Percentiles rank a stretch among this genome's conserved stretches.
These are phyloP conservation scores for Kokia cookei DNA, from an alignment of 441 rosid genomes.

Conservation along the genomic window DNA sequence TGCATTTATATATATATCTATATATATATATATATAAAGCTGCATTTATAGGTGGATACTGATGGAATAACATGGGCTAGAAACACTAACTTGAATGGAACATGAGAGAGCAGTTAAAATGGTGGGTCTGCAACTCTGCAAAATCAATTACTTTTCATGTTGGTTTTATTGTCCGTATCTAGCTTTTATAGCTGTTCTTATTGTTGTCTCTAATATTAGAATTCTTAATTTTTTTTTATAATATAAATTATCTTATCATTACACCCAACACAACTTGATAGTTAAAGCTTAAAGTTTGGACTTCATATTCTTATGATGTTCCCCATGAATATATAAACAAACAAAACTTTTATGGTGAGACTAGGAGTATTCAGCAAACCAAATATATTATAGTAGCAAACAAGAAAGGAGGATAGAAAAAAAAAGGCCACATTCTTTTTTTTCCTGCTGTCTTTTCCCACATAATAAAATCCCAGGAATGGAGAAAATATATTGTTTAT, in stretches of 20 bases:
- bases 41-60: constrained; percentile 23
- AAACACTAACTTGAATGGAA: constrained; percentile 5
- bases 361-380: constrained; percentile 15
- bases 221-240: too few species aligned
- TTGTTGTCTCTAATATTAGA: not conserved
- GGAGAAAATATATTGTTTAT: not conserved
- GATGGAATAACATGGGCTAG: constrained; percentile 13
- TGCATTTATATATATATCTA: not conserved
- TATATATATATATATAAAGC: not conserved
- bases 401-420: constrained; percentile 15
- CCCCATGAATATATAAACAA: constrained; percentile 23
- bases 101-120: constrained; percentile 3
- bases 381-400: constrained; percentile 16
- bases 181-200: not conserved
- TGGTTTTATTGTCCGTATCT: accelerated
- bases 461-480: not conserved
- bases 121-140: constrained; percentile 18
- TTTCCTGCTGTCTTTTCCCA: not conserved
- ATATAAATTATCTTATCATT: too few species aligned
- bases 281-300: not conserved
- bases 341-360: constrained; percentile 22
- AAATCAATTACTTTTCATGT: not conserved
- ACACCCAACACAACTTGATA: too few species aligned
- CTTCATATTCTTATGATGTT: constrained; percentile 3
- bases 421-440: constrained; percentile 37